Conservation (phyloP, 148 eudicot species). For the Polygonum aviculare region DNA sequence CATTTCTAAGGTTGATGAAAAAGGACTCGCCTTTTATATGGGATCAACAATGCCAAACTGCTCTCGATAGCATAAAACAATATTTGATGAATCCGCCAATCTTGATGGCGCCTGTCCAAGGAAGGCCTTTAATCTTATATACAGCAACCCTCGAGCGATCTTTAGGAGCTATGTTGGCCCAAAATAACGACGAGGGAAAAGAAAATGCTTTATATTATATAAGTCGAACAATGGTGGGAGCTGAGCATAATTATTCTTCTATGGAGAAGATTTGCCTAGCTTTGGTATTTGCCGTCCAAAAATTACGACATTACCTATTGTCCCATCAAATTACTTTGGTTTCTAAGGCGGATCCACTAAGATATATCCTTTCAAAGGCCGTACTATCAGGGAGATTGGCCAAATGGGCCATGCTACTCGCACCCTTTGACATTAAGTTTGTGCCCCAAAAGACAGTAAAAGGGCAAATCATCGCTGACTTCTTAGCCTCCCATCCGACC, state of each 20-base stretch:
- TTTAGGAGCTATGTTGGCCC: not conserved
- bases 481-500: not conserved
- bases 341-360: not conserved
- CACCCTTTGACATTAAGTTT: not conserved
- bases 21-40: not conserved
- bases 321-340: not conserved
- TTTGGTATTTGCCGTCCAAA: not conserved
- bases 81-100: not conserved
- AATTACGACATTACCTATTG: not conserved
- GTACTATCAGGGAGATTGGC: not conserved
- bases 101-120: not conserved
- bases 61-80: not conserved
- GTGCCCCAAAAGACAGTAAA: not conserved
- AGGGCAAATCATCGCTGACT: not conserved
- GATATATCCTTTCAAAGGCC: not conserved
- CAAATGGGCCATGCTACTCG: not conserved
- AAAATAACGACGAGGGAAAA: not conserved
- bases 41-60: not conserved
- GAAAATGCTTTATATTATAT: not conserved
- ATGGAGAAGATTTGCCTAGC: not conserved
- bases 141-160: not conserved
- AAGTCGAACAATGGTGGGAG: not conserved
- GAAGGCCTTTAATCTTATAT: not conserved
- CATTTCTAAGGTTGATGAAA: not conserved
- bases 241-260: not conserved